Evolutionary conservation across 2,329 filamentous ascomycete genomes (phyloP).

Genomic region (Claviceps digitariae): DNA sequence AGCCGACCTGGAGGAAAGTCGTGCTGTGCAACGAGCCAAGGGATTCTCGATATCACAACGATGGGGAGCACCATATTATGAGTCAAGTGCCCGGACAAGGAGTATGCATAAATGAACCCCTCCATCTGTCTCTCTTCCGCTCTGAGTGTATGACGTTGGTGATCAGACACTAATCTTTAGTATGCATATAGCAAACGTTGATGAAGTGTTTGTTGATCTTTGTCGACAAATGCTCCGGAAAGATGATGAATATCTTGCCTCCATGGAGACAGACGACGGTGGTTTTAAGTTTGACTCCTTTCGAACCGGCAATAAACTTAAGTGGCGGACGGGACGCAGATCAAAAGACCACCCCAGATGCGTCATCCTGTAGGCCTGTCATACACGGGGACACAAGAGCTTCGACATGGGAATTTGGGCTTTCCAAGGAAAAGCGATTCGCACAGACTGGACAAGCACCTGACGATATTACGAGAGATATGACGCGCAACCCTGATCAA

Average conservation of each 20-base stretch:
- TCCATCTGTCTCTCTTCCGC: not conserved
- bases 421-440: not conserved
- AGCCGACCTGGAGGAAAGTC: slow-evolving; percentile 76
- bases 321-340: slow-evolving; percentile 16
- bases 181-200: slow-evolving; percentile 53
- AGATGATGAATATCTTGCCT: slow-evolving; percentile 37
- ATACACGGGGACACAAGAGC: not conserved
- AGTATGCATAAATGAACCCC: slow-evolving; percentile 36
- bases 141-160: not conserved
- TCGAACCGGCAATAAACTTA: slow-evolving; percentile 15
- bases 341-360: slow-evolving; percentile 25
- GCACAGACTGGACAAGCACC: not conserved
- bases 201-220: slow-evolving; percentile 77
- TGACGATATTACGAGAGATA: not conserved
- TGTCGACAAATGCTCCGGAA: slow-evolving; percentile 72
- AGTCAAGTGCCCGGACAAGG: slow-evolving; percentile 68
- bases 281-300: slow-evolving; percentile 27
- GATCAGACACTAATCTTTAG: not conserved
- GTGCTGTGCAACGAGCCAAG: slow-evolving; percentile 61
- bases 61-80: slow-evolving; percentile 86
- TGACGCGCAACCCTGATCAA: not conserved
- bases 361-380: slow-evolving; percentile 21
- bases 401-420: not conserved
- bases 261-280: slow-evolving; percentile 22
- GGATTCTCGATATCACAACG: slow-evolving; percentile 76